A percentile compares a stretch with the other conserved stretches of the same genome.
phyloP scores from a whole-genome alignment of 129 eudicot species.

The Ambrosia artemisiifolia region DNA sequence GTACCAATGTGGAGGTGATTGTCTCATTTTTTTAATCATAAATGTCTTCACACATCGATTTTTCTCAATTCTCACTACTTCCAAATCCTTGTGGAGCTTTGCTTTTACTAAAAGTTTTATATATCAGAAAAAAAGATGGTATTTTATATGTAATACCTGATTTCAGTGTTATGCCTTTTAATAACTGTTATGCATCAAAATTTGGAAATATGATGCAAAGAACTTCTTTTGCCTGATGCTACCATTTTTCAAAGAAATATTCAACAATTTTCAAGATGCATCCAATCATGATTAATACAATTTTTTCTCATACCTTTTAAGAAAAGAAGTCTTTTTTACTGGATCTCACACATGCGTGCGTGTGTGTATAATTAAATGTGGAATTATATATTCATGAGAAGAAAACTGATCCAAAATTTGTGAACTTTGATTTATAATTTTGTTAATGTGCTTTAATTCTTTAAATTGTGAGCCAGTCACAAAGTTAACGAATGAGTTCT shows the following conservation, averaged over 20 bases:
- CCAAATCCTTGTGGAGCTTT: neutral
- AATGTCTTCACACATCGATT: neutral
- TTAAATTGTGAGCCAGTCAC: neutral
- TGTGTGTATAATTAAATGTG: neutral
- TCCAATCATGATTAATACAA: neutral
- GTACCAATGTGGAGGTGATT: slow-evolving; percentile 85
- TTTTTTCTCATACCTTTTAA: neutral
- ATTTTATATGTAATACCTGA: neutral
- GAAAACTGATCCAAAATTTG: neutral
- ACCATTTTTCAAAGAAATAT: neutral
- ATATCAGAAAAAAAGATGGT: too few species aligned
- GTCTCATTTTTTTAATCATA: neutral
- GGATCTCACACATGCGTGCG: neutral
- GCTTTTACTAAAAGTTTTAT: neutral
- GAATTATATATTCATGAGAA: neutral
- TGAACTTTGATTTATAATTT: neutral
- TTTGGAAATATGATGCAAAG: neutral
- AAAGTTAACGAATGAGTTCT: neutral
- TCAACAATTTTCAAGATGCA: neutral
- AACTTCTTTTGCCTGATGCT: neutral
- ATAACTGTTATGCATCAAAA: neutral
- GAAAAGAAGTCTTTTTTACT: neutral
- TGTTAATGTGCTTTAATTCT: neutral
- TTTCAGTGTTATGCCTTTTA: neutral
- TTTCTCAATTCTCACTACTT: neutral